Conservation (phyloP, 177 flowering plant genomes). For the Vitis hybrid region DNA sequence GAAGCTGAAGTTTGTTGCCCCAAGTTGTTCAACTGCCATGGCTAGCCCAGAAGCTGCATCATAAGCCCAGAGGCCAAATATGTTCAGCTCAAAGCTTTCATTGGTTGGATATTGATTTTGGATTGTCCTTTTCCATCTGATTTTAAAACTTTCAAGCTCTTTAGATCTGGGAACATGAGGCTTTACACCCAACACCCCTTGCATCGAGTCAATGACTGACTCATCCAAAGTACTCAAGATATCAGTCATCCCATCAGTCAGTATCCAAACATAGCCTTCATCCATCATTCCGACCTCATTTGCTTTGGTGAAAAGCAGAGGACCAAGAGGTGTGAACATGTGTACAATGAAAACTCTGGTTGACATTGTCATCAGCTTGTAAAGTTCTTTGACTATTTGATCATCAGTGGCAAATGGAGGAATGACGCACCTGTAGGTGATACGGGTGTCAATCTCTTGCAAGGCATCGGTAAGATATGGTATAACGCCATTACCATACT, state of each 20-base stretch:
- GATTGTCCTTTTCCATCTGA: conserved; percentile 10
- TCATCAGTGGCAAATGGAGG: too few species aligned
- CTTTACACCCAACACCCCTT: conserved; percentile 13
- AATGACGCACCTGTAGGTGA: too few species aligned
- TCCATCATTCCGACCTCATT: conserved; percentile 1
- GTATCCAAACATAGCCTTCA: conserved; percentile 14
- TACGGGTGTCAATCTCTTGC: too few species aligned
- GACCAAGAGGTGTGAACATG: too few species aligned
- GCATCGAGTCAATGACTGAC: conserved; percentile 6
- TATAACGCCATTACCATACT: too few species aligned
- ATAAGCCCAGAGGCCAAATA: conserved; percentile 17
- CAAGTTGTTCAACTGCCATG: conserved; percentile 6
- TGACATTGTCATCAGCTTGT: too few species aligned
- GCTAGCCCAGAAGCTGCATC: conserved; percentile 8
- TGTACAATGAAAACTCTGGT: too few species aligned
- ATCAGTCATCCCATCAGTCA: conserved; percentile 12
- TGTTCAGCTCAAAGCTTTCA: conserved; percentile 5
- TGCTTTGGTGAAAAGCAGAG: too few species aligned
- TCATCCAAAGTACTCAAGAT: conserved; percentile 8
- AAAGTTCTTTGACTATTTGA: too few species aligned
- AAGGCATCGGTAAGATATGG: too few species aligned
- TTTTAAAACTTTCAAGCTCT: neutral
- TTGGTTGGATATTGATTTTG: conserved; percentile 3
- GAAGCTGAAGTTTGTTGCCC: neutral
- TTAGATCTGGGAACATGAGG: conserved; percentile 7